These are phyloP conservation scores for Periconia digitata DNA, from an alignment of 2,329 filamentous ascomycete species.

Conservation along the genomic window DNA sequence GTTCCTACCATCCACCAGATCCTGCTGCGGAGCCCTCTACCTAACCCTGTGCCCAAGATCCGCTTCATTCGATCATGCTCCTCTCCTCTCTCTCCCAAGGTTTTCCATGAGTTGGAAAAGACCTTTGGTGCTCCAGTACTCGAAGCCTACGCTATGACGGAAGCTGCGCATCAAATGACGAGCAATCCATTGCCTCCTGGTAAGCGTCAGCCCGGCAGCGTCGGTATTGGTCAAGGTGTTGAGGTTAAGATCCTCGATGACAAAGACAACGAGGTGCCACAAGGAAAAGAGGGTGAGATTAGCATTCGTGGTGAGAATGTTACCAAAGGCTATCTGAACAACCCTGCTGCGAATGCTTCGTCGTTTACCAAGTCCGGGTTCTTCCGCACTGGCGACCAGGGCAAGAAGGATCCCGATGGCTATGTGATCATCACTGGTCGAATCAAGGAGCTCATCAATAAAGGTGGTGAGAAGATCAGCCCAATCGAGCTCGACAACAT, in stretches of 20 bases:
- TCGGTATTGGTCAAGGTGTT: slow-evolving; percentile 81
- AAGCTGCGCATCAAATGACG: slow-evolving; percentile 84
- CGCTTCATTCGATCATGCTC: slow-evolving; percentile 89
- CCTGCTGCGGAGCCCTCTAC: slow-evolving; percentile 71
- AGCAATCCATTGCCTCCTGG: slow-evolving; percentile 64
- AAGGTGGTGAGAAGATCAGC: slow-evolving; percentile 86
- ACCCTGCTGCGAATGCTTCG: slow-evolving; percentile 71
- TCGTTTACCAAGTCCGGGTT: slow-evolving; percentile 76
- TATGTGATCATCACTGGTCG: slow-evolving; percentile 87
- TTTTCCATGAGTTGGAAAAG: slow-evolving; percentile 76
- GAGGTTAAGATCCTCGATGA: slow-evolving; percentile 77
- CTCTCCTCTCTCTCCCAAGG: slow-evolving; percentile 78
- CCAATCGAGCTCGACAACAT: slow-evolving; percentile 87
- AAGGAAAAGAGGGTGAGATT: slow-evolving; percentile 76
- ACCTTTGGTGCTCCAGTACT: slow-evolving; percentile 78
- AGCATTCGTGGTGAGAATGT: slow-evolving; percentile 82
- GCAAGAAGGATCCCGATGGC: slow-evolving; percentile 75
- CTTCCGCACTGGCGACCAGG: slow-evolving; percentile 87
- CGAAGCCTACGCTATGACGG: slow-evolving; percentile 91
- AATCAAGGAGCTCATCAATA: slow-evolving; percentile 92
- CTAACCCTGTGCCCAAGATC: slow-evolving; percentile 69
- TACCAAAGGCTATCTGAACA: slow-evolving; percentile 84
- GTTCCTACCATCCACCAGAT: slow-evolving; percentile 95
- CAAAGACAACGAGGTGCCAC: slow-evolving; percentile 66
- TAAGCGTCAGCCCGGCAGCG: slow-evolving; percentile 77